These are phyloP conservation scores for Mortierella alpina DNA, from an alignment of 192 early-diverging fungal species.

Conservation along the genomic window DNA sequence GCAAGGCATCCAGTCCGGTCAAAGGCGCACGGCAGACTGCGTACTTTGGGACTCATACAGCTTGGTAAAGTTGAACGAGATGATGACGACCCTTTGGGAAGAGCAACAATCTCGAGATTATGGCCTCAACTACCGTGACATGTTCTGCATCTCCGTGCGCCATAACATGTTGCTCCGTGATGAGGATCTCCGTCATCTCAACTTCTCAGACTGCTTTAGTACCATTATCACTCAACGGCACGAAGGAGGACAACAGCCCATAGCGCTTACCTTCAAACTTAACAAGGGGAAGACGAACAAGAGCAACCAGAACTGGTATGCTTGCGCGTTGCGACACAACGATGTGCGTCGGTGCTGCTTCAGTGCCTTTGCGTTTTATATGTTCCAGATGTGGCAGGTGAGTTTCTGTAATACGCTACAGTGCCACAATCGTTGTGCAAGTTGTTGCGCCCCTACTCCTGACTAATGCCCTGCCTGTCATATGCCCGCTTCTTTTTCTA, in stretches of 20 bases:
- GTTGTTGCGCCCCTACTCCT: too few species aligned
- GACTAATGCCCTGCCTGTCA: too few species aligned
- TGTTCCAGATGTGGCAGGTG: slow-evolving; percentile 35
- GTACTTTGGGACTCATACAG: slow-evolving; percentile 12
- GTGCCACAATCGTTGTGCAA: too few species aligned
- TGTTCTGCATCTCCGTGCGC: slow-evolving; percentile 9
- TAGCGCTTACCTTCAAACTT: slow-evolving; percentile 7
- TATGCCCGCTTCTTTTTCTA: too few species aligned
- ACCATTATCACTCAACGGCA: slow-evolving; percentile 3
- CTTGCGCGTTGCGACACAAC: slow-evolving; percentile 11
- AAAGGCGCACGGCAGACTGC: slow-evolving; percentile 10
- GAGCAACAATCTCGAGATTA: not conserved
- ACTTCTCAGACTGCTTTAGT: slow-evolving; percentile 13
- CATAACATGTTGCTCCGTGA: slow-evolving; percentile 20
- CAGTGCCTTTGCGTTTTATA: slow-evolving; percentile 25
- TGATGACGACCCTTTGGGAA: slow-evolving; percentile 7
- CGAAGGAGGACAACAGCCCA: slow-evolving; percentile 5
- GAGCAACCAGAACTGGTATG: slow-evolving; percentile 16
- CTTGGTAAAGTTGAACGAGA: slow-evolving; percentile 1
- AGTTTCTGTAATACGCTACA: not conserved
- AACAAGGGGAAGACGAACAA: slow-evolving; percentile 13
- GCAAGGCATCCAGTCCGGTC: slow-evolving; percentile 1
- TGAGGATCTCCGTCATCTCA: slow-evolving; percentile 20
- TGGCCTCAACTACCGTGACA: slow-evolving; percentile 7
- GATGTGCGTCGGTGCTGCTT: slow-evolving; percentile 22